These are phyloP conservation scores for Aspergillus pseudonomiae DNA, from an alignment of 2,329 filamentous ascomycete genomes.

Conservation along the genomic window DNA sequence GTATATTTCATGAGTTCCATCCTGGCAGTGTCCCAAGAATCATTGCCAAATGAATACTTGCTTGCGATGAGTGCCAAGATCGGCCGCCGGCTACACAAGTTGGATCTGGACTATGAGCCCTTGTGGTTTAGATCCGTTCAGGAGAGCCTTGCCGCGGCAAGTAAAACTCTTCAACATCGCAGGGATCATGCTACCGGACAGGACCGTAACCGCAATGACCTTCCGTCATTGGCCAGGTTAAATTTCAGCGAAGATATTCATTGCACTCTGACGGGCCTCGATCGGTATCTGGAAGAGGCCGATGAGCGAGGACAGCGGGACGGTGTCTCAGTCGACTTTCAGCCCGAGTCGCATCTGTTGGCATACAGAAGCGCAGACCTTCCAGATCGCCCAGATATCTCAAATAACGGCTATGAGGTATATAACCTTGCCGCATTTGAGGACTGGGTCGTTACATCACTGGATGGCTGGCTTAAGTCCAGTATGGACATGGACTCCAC, in stretches of 20 bases:
- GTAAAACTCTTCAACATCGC: background rate
- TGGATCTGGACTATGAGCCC: background rate
- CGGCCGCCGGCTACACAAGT: background rate
- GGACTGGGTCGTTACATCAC: slow-evolving; percentile 3
- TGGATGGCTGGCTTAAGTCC: background rate
- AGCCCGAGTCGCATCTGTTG: background rate
- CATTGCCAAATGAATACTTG: background rate
- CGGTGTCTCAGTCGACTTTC: background rate
- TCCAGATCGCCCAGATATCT: background rate
- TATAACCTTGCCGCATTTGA: slow-evolving; percentile 6
- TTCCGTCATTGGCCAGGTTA: background rate
- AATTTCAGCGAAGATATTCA: background rate
- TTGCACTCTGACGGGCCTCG: background rate
- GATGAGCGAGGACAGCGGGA: background rate
- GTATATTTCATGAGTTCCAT: slow-evolving; percentile 47
- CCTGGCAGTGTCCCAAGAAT: slow-evolving; percentile 21
- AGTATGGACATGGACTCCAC: background rate
- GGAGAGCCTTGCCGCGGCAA: background rate
- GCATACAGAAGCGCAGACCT: background rate
- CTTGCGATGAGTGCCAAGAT: slow-evolving; percentile 2
- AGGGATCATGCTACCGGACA: background rate
- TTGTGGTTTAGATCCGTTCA: background rate
- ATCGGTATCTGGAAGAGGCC: background rate
- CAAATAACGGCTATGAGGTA: background rate
- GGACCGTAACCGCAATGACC: background rate